Base-by-base conservation (phyloP, 331 rosid genomes). In the Pyrus hybrid region DNA sequence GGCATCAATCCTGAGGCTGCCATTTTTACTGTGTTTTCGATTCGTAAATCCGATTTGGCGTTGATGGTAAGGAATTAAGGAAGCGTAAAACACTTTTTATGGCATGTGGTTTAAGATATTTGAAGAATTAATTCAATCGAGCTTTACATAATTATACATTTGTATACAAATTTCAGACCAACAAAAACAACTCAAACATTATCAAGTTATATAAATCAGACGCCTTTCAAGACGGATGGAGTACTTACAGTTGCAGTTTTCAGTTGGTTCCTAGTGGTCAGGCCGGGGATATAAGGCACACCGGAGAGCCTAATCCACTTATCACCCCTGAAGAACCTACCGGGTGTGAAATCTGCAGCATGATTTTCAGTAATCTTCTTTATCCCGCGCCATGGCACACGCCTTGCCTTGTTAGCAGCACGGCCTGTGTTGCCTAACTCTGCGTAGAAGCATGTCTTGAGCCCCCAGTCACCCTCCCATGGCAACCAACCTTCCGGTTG, bases 401-500 rank as follows among this genome's bases (percentile, higher is more conserved):
- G 88, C 25, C 62, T 54, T 3, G 71, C 1, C 23, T 13, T 16
- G 68, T 72, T 64, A 0, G 91, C 20, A 6, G 91, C 91, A 1
- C 90, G 90, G 0, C 93, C 93, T 3, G 58, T 75, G 82, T 87
- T 87, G 18, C 71, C 16, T 53, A 7, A 43, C 73, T 89, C 95
- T 0, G 86, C 33, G 28, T 86, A 85, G 80, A 41, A 84, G 53
- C 91, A 87, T 0, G 95, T 89, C 12, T 77, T 63, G 2, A 53
- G 20, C 8, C 82, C 90, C 5, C 53, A 65, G 0, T 29, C 0
- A 16, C 80, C 75, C 14, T 79, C 81, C 97, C 97, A 91, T 18
- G 90, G 87, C 79, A 81, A 47, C 74, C 84, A 91, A 2, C 92
- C 97, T 8, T 77, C 80, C 0, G 94, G 91, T 12, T 85, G 68